phyloP scores from a whole-genome alignment of 2,329 filamentous ascomycete species.

The Trichoderma sp. region DNA sequence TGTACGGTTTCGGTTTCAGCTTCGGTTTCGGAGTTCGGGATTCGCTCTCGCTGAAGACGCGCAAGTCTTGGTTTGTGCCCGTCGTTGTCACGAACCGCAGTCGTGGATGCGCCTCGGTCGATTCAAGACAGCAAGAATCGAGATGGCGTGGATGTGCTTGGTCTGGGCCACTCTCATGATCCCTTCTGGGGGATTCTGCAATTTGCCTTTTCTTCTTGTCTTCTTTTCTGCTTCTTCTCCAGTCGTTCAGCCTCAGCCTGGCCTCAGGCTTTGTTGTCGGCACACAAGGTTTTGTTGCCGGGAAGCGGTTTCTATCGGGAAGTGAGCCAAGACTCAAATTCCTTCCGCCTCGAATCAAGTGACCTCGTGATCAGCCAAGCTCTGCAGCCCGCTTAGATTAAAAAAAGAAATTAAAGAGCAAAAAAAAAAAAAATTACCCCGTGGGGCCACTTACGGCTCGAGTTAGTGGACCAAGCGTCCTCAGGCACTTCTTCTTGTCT shows the following conservation, averaged over 20 bases:
- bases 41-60: neutral
- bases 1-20: neutral
- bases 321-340: neutral
- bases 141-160: neutral
- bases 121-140: conserved; percentile 10
- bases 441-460: conserved; percentile 1
- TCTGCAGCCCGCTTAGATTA: neutral
- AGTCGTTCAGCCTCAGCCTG: neutral
- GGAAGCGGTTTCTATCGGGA: conserved; percentile 6
- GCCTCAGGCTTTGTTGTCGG: neutral
- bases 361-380: conserved; percentile 13
- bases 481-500: neutral
- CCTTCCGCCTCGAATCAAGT: neutral
- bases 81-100: conserved; percentile 10
- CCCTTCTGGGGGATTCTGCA: neutral
- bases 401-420: neutral
- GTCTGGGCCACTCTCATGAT: conserved; percentile 14
- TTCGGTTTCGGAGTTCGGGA: neutral
- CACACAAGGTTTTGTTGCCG: conserved; percentile 3
- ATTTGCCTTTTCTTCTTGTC: neutral
- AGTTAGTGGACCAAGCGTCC: neutral
- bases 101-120: conserved; percentile 19
- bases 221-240: neutral
- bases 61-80: neutral
- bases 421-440: neutral